Conservation (phyloP, 371 early-diverging fungal genomes). For the Mortierella polycephala region DNA sequence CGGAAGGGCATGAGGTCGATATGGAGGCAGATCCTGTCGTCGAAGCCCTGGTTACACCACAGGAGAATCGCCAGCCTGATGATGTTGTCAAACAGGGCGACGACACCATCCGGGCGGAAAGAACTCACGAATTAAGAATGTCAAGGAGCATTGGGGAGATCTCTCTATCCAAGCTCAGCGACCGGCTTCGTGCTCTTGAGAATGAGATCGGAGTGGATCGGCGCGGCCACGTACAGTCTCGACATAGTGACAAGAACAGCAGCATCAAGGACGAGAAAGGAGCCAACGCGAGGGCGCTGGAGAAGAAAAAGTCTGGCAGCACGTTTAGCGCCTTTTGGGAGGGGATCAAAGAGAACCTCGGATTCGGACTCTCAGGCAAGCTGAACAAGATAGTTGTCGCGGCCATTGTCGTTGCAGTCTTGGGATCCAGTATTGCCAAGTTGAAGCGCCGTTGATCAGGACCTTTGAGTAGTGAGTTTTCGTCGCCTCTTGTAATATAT, state of each 20-base stretch:
- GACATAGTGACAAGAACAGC: background rate
- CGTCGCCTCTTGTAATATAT: background rate
- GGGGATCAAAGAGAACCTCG: constrained; percentile 32
- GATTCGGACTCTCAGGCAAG: constrained; percentile 17
- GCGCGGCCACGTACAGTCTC: background rate
- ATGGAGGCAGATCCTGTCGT: constrained; percentile 10
- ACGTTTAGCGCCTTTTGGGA: constrained; percentile 35
- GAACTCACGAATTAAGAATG: constrained; percentile 20
- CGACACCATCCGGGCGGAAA: background rate
- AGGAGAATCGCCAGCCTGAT: background rate
- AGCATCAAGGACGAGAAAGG: background rate
- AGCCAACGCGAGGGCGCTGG: constrained; percentile 9
- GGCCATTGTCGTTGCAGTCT: constrained; percentile 25
- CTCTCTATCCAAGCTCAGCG: constrained; percentile 14
- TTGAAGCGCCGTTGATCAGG: constrained; percentile 20
- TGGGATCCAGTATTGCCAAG: constrained; percentile 27
- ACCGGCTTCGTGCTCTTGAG: constrained; percentile 28
- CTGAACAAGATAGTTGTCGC: constrained; percentile 34
- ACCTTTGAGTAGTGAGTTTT: background rate
- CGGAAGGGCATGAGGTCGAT: constrained; percentile 11
- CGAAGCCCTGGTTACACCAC: background rate
- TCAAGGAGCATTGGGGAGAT: constrained; percentile 18
- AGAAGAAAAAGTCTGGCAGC: constrained; percentile 16
- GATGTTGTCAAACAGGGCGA: background rate
- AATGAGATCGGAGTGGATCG: constrained; percentile 21